Base-by-base conservation (phyloP, 257 asterid species). In the Verbascum thapsus region DNA sequence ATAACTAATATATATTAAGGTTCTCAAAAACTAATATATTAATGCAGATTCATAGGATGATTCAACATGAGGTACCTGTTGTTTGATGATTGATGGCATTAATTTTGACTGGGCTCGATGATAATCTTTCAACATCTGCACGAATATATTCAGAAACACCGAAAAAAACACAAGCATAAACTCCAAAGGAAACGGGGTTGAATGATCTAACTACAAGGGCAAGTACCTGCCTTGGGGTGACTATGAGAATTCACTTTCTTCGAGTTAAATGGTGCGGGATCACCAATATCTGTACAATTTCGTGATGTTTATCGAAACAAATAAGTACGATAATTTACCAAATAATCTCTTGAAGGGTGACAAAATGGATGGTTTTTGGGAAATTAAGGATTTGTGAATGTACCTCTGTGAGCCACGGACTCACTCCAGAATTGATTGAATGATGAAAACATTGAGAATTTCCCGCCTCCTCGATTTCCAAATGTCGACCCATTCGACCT, bases 121-220 rank as follows among this genome's bases (percentile, higher is more conserved):
- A 68, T 44, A 62, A 32, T 17, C 60, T 68, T 64, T 53, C 42
- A 17, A 32, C 20, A 30, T 70, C 86, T 80, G 75, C 50, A 68
- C 7, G 35, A 8, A 58, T 32, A 34, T 8, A 8, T 1, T 5
- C 39, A 53, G 30, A 41, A 23, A 49, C n/a, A n/a, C 17, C 47
- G 8, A 23, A 38, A 17, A 20, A 3, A 9, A 51, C 13, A 3
- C 23, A 30, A n/a, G n/a, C n/a, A n/a, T 7, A 15, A 41, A 2
- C 11, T n/a, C 32, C 5, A 54, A 54, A 6, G 43, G 6, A 45
- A 11, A 4, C 8, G 49, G 17, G 2, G 7, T 34, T 23, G 0
- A 30, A 22, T 18, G n/a, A n/a, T n/a, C n/a, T n/a, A n/a, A n/a
- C n/a, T n/a, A n/a, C n/a, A n/a, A n/a, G n/a, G n/a, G n/a, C n/a